Conservation (phyloP, 495 filamentous ascomycete species). For the Wilcoxina mikolae region DNA sequence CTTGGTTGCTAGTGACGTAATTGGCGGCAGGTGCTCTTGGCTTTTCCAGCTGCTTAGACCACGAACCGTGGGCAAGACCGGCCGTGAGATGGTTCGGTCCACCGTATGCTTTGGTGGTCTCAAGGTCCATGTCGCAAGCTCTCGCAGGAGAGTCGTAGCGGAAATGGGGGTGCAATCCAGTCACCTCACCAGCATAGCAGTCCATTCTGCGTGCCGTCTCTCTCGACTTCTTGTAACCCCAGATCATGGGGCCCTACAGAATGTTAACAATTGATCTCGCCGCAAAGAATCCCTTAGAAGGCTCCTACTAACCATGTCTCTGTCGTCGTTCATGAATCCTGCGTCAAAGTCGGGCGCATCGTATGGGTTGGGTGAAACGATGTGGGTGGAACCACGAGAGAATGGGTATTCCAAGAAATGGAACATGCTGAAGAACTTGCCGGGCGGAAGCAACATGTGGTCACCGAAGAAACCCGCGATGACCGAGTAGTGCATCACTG, state of each 20-base stretch:
- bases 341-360: conserved; percentile 65
- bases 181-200: conserved; percentile 63
- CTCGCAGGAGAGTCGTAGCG: conserved; percentile 51
- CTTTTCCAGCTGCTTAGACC: conserved; percentile 27
- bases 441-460: conserved; percentile 58
- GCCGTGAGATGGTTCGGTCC: conserved; percentile 58
- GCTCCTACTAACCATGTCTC: conserved; percentile 60
- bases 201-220: conserved; percentile 68
- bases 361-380: conserved; percentile 56
- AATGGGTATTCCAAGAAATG: conserved; percentile 76
- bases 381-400: conserved; percentile 58
- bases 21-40: conserved; percentile 37
- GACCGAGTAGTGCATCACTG: conserved; percentile 68
- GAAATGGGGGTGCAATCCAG: conserved; percentile 51
- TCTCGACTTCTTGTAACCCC: conserved; percentile 75
- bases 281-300: background rate
- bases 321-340: conserved; percentile 73
- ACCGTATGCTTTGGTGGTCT: conserved; percentile 59
- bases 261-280: background rate
- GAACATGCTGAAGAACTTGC: conserved; percentile 81
- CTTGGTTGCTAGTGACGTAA: conserved; percentile 38
- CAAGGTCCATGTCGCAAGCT: conserved; percentile 57
- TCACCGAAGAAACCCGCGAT: conserved; percentile 55
- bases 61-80: conserved; percentile 46
- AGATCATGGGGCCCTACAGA: conserved; percentile 69